Conservation (phyloP, 1,284 basidiomycete genomes). For the Malassezia brasiliensis region DNA sequence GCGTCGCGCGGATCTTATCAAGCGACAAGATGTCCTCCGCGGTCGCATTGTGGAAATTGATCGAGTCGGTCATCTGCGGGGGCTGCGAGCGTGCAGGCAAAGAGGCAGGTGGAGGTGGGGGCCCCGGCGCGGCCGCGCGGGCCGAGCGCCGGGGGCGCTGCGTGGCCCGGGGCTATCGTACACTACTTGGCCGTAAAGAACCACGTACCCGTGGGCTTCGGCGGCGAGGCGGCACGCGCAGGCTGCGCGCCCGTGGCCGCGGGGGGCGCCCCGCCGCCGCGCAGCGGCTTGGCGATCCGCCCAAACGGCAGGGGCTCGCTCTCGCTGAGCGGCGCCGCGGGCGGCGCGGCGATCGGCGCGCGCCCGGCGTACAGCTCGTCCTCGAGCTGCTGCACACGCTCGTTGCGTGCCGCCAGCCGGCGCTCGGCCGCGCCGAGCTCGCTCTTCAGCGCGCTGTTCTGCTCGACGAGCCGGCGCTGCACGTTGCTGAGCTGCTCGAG, state of each 20-base stretch:
- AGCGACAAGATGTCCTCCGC: slow-evolving; percentile 59
- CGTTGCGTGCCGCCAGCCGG: slow-evolving; percentile 87
- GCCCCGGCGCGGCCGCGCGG: neutral
- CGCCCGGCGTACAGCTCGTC: slow-evolving; percentile 60
- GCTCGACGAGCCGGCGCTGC: slow-evolving; percentile 98
- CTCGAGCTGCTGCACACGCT: slow-evolving; percentile 76
- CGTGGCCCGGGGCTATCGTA: neutral
- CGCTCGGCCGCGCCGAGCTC: slow-evolving; percentile 93
- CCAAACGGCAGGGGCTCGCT: slow-evolving; percentile 56
- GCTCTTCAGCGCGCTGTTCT: slow-evolving; percentile 94
- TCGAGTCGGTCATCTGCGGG: slow-evolving; percentile 18
- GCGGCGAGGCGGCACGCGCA: neutral
- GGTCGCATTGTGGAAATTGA: slow-evolving; percentile 31
- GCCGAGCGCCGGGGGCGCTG: too few relatives aligned
- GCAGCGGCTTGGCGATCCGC: slow-evolving; percentile 87
- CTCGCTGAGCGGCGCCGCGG: neutral
- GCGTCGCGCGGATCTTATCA: slow-evolving; percentile 72
- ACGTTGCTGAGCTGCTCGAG: slow-evolving; percentile 88
- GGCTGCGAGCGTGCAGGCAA: neutral
- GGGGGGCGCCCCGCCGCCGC: slow-evolving; percentile 58
- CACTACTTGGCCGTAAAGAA: slow-evolving; percentile 12
- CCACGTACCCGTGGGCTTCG: slow-evolving; percentile 9
- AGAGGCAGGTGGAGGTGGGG: slow-evolving; percentile 1
- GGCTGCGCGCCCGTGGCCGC: neutral
- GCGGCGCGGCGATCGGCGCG: too few relatives aligned